Conservation (phyloP, 1,284 basidiomycete genomes). For the Puccinia triticina region DNA sequence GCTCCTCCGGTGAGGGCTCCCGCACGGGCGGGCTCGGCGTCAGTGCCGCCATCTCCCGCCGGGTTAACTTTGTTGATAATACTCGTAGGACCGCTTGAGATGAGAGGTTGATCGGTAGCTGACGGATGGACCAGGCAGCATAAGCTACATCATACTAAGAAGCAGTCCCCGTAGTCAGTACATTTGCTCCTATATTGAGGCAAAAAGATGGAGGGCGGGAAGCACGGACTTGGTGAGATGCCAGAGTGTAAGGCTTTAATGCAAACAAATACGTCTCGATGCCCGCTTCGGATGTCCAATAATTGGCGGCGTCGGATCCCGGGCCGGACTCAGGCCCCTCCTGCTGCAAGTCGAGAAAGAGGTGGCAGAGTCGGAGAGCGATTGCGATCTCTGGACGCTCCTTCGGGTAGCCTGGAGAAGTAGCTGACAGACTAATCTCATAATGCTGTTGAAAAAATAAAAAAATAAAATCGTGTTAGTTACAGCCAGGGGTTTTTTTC, state of each 20-base stretch:
- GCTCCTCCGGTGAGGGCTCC: background rate
- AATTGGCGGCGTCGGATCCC: background rate
- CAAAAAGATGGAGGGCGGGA: background rate
- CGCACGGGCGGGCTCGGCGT: background rate
- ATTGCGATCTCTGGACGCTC: constrained; percentile 56
- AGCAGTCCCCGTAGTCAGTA: background rate
- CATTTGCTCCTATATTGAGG: too few relatives aligned
- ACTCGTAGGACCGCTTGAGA: background rate
- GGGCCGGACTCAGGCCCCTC: constrained; percentile 52
- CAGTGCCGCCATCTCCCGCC: background rate
- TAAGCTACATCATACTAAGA: constrained; percentile 56
- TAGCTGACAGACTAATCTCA: constrained; percentile 55
- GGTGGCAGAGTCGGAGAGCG: constrained; percentile 57
- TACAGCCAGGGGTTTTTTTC: too few relatives aligned
- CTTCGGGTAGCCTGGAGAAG: constrained; percentile 56
- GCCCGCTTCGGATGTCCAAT: constrained; percentile 52
- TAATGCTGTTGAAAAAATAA: constrained; percentile 7
- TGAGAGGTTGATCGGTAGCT: constrained; percentile 30
- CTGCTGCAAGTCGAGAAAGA: constrained; percentile 55
- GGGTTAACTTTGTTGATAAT: background rate
- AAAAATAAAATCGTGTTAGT: background rate
- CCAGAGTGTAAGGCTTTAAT: constrained; percentile 58
- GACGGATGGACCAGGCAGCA: constrained; percentile 56
- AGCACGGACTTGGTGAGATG: constrained; percentile 55
- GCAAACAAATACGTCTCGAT: constrained; percentile 56